Conservation (phyloP, 1,284 basidiomycete genomes). For the Lentinula novae-zelandiae region DNA sequence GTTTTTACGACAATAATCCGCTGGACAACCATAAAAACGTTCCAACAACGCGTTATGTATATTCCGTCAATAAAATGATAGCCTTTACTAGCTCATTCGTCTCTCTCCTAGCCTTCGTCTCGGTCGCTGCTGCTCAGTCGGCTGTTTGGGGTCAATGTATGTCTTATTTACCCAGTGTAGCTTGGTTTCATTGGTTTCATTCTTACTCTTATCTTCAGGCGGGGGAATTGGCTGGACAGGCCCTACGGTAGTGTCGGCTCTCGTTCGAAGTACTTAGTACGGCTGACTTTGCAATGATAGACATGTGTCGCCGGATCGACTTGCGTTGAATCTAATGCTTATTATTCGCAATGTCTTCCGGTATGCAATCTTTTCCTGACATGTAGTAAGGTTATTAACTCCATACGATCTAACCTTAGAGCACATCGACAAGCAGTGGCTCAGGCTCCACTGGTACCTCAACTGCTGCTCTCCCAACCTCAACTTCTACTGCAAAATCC, state of each 20-base stretch:
- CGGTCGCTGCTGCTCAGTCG: slow-evolving; percentile 27
- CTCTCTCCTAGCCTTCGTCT: slow-evolving; percentile 21
- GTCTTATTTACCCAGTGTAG: slow-evolving; percentile 3
- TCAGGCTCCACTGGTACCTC: slow-evolving; percentile 22
- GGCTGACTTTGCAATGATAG: slow-evolving; percentile 11
- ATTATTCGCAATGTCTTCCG: slow-evolving; percentile 31
- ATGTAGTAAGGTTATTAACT: slow-evolving; percentile 3
- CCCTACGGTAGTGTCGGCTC: slow-evolving; percentile 19
- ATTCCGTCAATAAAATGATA: neutral
- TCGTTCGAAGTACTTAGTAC: neutral
- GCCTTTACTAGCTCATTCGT: neutral
- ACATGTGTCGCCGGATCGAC: slow-evolving; percentile 28
- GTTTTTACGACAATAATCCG: neutral
- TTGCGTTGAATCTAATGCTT: slow-evolving; percentile 27
- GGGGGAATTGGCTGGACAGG: slow-evolving; percentile 28
- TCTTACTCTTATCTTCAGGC: slow-evolving; percentile 17
- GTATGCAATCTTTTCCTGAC: slow-evolving; percentile 1
- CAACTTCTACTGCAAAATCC: slow-evolving; percentile 1
- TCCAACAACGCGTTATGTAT: too few species aligned
- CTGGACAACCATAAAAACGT: neutral
- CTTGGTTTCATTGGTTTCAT: neutral
- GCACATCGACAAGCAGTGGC: slow-evolving; percentile 10
- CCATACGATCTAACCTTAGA: slow-evolving; percentile 3
- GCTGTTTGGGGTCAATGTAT: slow-evolving; percentile 31
- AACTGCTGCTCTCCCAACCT: slow-evolving; percentile 13